Base-by-base conservation (phyloP, 257 asterid species). In the Jacaranda mimosifolia region DNA sequence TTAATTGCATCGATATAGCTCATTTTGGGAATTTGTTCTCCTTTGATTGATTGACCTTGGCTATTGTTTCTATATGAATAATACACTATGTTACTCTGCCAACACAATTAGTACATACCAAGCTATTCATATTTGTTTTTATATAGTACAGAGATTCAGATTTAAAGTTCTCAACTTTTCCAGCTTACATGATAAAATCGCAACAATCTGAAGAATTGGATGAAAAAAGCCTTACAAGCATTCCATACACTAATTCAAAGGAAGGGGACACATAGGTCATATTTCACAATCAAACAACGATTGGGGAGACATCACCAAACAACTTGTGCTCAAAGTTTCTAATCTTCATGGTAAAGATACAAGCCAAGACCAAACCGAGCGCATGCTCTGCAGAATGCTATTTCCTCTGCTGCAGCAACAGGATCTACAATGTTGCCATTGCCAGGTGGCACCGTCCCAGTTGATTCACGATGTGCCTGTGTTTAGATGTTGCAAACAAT, bases 281-380 rank as follows among this genome's bases (percentile, higher is more conserved):
- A 60, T 62, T 59, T 65, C 36, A 26, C 72, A n/a, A 5, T 43
- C 62, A n/a, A 15, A 74, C 82, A 76, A 56, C 68, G 63, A 35
- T 72, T 42, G 42, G 55, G 4, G 51, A 40, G 48, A 15, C 58
- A 51, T 46, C 51, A 57, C 11, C 49, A 48, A 70, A 76, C 77
- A 52, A 71, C 55, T 73, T 18, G 36, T 7, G 63, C 52, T 6
- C 73, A 9, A 43, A 45, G 77, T 69, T 66, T 65, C 85, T 85
- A 85, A 8, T 85, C 93, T 72, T 92, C 88, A 52, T 92, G 97
- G 86, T 90, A 94, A 60, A 92, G 96, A 80, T 94, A 94, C 74
- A 94, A 86, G 77, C 98, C 98, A 68, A 94, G 98, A 63, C 98
- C 99, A 70, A 94, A 94, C 39, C 99, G 88, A 70, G 98, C 92